phyloP scores from a whole-genome alignment of 2,329 filamentous ascomycete species.

The Nigrospora oryzae region DNA sequence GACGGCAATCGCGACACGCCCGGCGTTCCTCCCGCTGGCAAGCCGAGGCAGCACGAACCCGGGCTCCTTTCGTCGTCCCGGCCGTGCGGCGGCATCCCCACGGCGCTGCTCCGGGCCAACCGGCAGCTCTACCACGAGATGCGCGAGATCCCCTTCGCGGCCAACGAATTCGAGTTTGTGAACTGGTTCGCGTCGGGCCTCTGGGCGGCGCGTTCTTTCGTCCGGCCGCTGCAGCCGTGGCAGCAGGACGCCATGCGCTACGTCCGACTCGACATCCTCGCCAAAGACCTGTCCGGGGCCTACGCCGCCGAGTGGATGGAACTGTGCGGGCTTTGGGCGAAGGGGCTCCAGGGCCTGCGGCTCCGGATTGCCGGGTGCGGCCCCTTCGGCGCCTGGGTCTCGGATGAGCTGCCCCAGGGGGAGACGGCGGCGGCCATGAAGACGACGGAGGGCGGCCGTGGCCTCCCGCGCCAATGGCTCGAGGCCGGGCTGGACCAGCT shows the following conservation, averaged over 20 bases:
- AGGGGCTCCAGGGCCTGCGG: constrained; percentile 27
- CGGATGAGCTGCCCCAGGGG: constrained; percentile 1
- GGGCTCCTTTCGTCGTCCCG: constrained; percentile 22
- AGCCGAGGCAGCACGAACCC: background rate
- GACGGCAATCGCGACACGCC: too few relatives aligned
- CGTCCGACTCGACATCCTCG: constrained; percentile 30
- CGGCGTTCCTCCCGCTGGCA: too few relatives aligned
- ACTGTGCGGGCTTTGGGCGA: constrained; percentile 25
- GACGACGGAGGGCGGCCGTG: constrained; percentile 2
- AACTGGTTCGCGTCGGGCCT: constrained; percentile 37
- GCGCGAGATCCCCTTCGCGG: constrained; percentile 27
- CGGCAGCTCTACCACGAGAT: constrained; percentile 34
- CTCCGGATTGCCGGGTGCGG: constrained; percentile 21
- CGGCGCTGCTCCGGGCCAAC: constrained; percentile 26
- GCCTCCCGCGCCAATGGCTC: constrained; percentile 15
- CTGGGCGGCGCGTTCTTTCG: constrained; percentile 28
- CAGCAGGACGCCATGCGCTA: constrained; percentile 31
- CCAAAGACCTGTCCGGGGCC: constrained; percentile 23
- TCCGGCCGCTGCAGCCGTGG: constrained; percentile 26
- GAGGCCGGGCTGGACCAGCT: constrained; percentile 23
- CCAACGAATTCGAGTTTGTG: constrained; percentile 37
- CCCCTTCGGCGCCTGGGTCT: constrained; percentile 3
- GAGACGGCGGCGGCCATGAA: constrained; percentile 7
- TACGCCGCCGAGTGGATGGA: constrained; percentile 23
- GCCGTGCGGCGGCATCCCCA: constrained; percentile 30